Percentiles rank a stretch among this genome's conserved stretches.
phyloP scores from a whole-genome alignment of 768 basidiomycete genomes.

The Kwoniella heveanensis region DNA sequence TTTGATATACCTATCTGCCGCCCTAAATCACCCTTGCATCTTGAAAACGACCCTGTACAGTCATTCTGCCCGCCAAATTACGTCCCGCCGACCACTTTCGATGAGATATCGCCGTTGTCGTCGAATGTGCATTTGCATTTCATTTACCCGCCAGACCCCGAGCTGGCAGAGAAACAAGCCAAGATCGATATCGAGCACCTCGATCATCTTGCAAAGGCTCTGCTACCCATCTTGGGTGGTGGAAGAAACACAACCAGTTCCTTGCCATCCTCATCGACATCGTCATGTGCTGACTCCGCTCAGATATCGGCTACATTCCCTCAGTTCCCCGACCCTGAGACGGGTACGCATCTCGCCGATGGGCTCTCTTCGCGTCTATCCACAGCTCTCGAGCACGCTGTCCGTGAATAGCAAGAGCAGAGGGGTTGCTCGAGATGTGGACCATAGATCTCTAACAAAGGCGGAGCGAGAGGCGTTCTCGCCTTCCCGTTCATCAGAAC shows the following conservation, averaged over 20 bases:
- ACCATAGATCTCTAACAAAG: no score
- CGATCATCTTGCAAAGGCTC: neutral
- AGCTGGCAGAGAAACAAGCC: neutral
- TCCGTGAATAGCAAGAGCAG: no score
- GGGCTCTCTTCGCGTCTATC: neutral
- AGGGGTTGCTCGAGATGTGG: no score
- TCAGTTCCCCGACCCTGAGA: neutral
- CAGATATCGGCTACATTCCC: neutral
- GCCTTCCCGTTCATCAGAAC: no score
- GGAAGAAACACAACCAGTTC: neutral
- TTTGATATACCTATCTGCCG: neutral
- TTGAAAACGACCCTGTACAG: neutral
- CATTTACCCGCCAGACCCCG: neutral
- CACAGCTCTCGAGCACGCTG: neutral
- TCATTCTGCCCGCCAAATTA: neutral
- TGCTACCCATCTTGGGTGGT: neutral
- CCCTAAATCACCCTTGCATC: neutral
- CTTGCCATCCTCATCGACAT: no score
- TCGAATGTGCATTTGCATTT: neutral
- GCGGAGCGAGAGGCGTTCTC: no score
- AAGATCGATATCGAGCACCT: neutral
- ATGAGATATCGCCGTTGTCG: no score
- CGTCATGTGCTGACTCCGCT: no score
- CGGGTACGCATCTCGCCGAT: neutral
- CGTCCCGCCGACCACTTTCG: no score